Evolutionary conservation across 441 rosid species (phyloP).

Genomic region (Syzygium malaccense): DNA sequence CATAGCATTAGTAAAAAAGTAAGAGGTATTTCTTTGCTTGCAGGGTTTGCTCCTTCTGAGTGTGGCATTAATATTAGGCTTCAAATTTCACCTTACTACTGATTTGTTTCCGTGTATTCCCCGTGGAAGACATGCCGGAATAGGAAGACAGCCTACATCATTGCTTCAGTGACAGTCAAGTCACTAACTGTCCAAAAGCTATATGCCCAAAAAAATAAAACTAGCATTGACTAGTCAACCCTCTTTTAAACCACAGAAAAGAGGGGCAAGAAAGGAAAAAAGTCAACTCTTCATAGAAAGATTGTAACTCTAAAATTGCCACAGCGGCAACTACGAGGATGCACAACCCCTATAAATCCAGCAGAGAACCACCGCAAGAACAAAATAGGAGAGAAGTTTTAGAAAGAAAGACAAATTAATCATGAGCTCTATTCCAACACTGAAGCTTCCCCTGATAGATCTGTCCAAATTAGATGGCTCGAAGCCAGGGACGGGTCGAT

Average conservation of each 20-base stretch:
- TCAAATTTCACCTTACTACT: not conserved
- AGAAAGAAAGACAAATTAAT: not conserved
- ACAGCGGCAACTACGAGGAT: not conserved
- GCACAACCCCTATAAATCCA: not conserved
- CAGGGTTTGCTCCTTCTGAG: not conserved
- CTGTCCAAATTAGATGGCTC: not conserved
- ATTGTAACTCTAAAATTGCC: not conserved
- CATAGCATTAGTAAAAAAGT: not conserved
- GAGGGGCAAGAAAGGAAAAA: not conserved
- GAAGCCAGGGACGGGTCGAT: not conserved
- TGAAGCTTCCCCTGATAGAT: not conserved
- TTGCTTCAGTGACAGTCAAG: not conserved
- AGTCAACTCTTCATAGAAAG: not conserved
- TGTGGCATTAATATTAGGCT: not conserved
- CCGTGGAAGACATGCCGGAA: not conserved
- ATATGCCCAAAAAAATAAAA: not conserved
- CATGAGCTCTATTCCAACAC: not conserved
- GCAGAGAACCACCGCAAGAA: not conserved
- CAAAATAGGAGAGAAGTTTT: not conserved
- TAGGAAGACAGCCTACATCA: not conserved
- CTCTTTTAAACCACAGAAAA: not conserved
- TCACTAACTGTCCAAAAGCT: not conserved
- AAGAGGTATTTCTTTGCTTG: not conserved
- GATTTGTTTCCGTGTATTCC: not conserved
- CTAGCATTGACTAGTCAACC: not conserved